Conservation (phyloP, 2,329 filamentous ascomycete species). For the Lizonia empirigonia region DNA sequence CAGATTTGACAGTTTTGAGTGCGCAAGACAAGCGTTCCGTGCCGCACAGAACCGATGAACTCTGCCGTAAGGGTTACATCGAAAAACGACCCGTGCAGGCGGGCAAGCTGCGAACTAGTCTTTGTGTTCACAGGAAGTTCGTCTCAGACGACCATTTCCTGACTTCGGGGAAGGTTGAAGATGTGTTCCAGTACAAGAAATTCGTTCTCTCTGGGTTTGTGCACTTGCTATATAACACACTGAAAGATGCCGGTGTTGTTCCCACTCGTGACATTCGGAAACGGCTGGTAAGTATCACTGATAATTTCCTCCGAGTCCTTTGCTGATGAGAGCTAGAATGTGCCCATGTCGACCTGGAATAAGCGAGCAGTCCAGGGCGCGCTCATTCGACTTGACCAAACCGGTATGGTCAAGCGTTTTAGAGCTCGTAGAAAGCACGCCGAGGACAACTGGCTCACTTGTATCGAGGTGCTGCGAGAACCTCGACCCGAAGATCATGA, state of each 20-base stretch:
- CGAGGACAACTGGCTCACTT: slow-evolving; percentile 38
- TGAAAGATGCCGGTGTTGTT: slow-evolving; percentile 59
- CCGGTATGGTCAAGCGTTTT: slow-evolving; percentile 49
- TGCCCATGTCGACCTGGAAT: slow-evolving; percentile 44
- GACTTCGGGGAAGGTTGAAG: slow-evolving; percentile 35
- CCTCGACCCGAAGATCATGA: slow-evolving; percentile 43
- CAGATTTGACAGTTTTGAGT: slow-evolving; percentile 59
- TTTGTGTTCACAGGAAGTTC: slow-evolving; percentile 61
- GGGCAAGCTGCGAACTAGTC: slow-evolving; percentile 59
- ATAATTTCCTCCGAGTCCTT: too few species aligned
- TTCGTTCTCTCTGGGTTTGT: slow-evolving; percentile 59
- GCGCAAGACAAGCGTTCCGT: slow-evolving; percentile 70
- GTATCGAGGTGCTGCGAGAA: slow-evolving; percentile 51
- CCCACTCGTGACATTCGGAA: slow-evolving; percentile 59
- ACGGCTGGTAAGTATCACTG: slow-evolving; percentile 48
- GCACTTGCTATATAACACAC: slow-evolving; percentile 54
- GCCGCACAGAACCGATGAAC: slow-evolving; percentile 63
- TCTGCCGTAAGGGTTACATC: slow-evolving; percentile 66
- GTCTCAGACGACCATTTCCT: slow-evolving; percentile 40
- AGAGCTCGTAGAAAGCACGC: slow-evolving; percentile 39
- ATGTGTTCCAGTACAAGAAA: slow-evolving; percentile 45
- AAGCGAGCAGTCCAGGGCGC: slow-evolving; percentile 48
- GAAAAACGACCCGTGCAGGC: slow-evolving; percentile 54
- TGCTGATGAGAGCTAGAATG: slow-evolving; percentile 34
- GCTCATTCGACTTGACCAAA: slow-evolving; percentile 48